Base-by-base conservation (phyloP, 768 basidiomycete species). In the Hebeloma cylindrosporum region DNA sequence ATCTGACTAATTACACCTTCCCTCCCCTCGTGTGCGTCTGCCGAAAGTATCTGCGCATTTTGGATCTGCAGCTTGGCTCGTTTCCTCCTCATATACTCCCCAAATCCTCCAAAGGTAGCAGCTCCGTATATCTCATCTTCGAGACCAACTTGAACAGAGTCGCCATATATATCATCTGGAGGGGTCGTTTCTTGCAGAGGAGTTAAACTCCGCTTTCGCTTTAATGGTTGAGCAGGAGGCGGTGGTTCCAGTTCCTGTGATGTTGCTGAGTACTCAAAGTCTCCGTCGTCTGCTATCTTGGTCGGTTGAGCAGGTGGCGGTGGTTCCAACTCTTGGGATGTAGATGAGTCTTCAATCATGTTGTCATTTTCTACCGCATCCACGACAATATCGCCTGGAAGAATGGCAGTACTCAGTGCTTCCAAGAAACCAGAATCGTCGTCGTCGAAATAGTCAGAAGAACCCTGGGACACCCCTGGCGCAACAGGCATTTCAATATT, bases 21-120 rank as follows among this genome's bases (percentile, higher is more conserved):
- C 39, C 60, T n/a, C n/a, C n/a, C n/a, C n/a, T n/a, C n/a, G n/a
- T n/a, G n/a, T n/a, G n/a, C n/a, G n/a, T n/a, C 16, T n/a, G 41
- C 42, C 44, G 39, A 41, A 43, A 54, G 52, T 18, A 77, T 58
- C 17, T 68, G 65, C 1, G 65, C 60, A 48, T 92, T 90, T 66
- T 93, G 88, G 4, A 91, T 81, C 54, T 88, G 88, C 37, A 98
- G 63, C 63, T 98, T 98, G 22, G 87, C 85, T 2, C 95, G 80
- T 67, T 97, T 97, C 48, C 93, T 74, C 2, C 74, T 65, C 90
- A 96, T 92, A 59, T 96, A 97, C 58, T 93, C 84, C 0, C 87
- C 88, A 50, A 82, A 90, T 1, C 79, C 80, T 10, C 90, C 93
- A 61, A 94, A 97, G 26, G 72, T 78, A 22, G 85, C 79, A 2